A percentile compares a stretch with the other conserved stretches of the same genome.
Conservation (phyloP, 805 yeast species). For the Starmera quercuum region DNA sequence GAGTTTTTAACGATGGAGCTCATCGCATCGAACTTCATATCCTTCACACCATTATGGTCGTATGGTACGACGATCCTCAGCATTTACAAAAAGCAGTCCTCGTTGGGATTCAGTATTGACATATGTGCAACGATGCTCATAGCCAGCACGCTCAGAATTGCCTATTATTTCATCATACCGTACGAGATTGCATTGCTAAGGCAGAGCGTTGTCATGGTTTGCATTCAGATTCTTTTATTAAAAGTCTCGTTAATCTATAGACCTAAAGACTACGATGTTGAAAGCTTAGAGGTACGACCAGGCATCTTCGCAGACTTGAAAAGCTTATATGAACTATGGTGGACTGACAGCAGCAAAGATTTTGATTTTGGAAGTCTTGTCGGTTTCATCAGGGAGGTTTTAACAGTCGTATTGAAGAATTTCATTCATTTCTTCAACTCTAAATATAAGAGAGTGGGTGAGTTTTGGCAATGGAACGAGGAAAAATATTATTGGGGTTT, state of each 20-base stretch:
- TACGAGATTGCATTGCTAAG: slow-evolving; percentile 72
- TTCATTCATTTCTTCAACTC: slow-evolving; percentile 62
- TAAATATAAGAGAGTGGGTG: slow-evolving; percentile 51
- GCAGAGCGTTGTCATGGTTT: slow-evolving; percentile 81
- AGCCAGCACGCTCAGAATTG: slow-evolving; percentile 64
- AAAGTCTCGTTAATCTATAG: slow-evolving; percentile 56
- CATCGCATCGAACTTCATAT: slow-evolving; percentile 55
- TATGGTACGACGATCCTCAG: slow-evolving; percentile 77
- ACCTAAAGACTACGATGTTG: slow-evolving; percentile 32
- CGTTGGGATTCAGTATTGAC: slow-evolving; percentile 83
- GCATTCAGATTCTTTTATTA: slow-evolving; percentile 61
- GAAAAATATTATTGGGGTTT: slow-evolving; percentile 57
- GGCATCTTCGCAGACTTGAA: slow-evolving; percentile 9
- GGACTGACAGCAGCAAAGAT: neutral
- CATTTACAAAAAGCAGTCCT: slow-evolving; percentile 54
- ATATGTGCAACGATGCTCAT: slow-evolving; percentile 88
- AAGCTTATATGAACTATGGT: slow-evolving; percentile 8
- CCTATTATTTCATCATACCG: slow-evolving; percentile 72
- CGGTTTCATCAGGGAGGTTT: slow-evolving; percentile 4
- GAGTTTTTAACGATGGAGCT: slow-evolving; percentile 48
- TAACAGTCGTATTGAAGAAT: slow-evolving; percentile 23
- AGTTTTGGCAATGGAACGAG: slow-evolving; percentile 85
- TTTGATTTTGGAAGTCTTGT: slow-evolving; percentile 6
- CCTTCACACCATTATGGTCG: slow-evolving; percentile 79
- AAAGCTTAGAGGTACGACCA: slow-evolving; percentile 24